Conservation (phyloP, 2,329 filamentous ascomycete genomes). For the Epichloe elymi region DNA sequence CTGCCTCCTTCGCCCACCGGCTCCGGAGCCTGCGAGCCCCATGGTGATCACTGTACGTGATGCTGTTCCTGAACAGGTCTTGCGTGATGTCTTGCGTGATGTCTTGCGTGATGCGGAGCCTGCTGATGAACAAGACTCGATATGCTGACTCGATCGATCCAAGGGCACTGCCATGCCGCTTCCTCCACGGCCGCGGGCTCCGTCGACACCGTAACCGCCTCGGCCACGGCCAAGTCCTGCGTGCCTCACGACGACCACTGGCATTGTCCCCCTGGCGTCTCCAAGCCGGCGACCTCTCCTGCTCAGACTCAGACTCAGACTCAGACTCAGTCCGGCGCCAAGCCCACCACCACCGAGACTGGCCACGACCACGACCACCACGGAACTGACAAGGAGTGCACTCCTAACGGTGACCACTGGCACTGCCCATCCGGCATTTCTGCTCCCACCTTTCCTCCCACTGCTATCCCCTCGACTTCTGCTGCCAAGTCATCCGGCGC, state of each 20-base stretch:
- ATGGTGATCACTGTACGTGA: constrained; percentile 9
- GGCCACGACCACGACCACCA: constrained; percentile 1
- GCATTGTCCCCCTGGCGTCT: constrained; percentile 6
- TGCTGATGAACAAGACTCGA: neutral
- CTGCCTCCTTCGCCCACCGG: constrained; percentile 10
- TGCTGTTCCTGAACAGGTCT: neutral
- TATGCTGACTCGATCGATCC: neutral
- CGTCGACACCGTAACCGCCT: constrained; percentile 1
- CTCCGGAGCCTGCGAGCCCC: constrained; percentile 8
- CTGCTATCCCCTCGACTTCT: neutral
- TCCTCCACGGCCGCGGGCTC: neutral
- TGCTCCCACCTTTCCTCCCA: neutral
- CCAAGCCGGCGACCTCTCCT: constrained; percentile 7
- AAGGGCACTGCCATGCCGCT: constrained; percentile 9
- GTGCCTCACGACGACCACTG: constrained; percentile 8
- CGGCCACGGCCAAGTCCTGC: constrained; percentile 1
- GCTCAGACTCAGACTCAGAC: constrained; percentile 1
- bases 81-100: no score
- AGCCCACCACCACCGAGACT: neutral
- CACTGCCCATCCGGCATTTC: constrained; percentile 11
- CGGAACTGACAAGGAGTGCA: constrained; percentile 5
- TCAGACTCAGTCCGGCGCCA: constrained; percentile 1
- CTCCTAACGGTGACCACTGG: constrained; percentile 6
- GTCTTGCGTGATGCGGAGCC: no score
- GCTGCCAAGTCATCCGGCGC: neutral